A percentile compares a stretch with the other conserved stretches of the same genome.
These are phyloP conservation scores for Talaromyces islandicus DNA, from an alignment of 2,329 filamentous ascomycete species.

Conservation along the genomic window DNA sequence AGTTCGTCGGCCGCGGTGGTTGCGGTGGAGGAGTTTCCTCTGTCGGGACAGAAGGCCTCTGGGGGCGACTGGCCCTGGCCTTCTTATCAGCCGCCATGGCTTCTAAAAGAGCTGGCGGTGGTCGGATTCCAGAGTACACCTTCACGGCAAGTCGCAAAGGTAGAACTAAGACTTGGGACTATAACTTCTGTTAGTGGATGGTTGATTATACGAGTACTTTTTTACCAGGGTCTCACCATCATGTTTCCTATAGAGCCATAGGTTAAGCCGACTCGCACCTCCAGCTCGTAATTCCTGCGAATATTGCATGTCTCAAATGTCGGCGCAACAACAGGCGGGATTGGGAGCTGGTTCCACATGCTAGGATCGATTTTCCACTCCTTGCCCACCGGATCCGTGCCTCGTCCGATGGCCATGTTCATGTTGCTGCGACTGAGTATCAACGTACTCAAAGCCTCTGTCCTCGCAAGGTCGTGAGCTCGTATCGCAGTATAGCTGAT, in stretches of 20 bases:
- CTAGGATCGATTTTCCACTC: constrained; percentile 65
- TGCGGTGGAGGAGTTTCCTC: constrained; percentile 5
- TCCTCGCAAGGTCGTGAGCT: constrained; percentile 67
- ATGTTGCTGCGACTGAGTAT: constrained; percentile 68
- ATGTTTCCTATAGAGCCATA: constrained; percentile 58
- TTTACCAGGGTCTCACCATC: constrained; percentile 36
- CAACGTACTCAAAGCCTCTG: constrained; percentile 69
- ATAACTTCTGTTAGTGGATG: constrained; percentile 11
- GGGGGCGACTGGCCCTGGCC: background rate
- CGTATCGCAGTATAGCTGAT: constrained; percentile 73
- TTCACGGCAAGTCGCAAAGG: constrained; percentile 73
- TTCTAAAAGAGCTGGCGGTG: constrained; percentile 68
- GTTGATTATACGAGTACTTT: background rate
- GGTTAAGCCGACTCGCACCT: constrained; percentile 70
- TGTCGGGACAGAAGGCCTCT: background rate
- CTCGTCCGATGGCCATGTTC: constrained; percentile 60
- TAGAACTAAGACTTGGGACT: constrained; percentile 70
- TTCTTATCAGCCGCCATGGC: constrained; percentile 46
- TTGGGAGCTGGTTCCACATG: constrained; percentile 64
- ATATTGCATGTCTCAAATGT: constrained; percentile 88
- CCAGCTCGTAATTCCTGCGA: constrained; percentile 71
- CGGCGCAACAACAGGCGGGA: constrained; percentile 83
- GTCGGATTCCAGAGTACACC: constrained; percentile 81
- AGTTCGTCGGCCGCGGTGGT: constrained; percentile 3
- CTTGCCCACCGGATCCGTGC: constrained; percentile 52